Conservation (phyloP, 1,284 basidiomycete species). For the Cryptococcus sp. region DNA sequence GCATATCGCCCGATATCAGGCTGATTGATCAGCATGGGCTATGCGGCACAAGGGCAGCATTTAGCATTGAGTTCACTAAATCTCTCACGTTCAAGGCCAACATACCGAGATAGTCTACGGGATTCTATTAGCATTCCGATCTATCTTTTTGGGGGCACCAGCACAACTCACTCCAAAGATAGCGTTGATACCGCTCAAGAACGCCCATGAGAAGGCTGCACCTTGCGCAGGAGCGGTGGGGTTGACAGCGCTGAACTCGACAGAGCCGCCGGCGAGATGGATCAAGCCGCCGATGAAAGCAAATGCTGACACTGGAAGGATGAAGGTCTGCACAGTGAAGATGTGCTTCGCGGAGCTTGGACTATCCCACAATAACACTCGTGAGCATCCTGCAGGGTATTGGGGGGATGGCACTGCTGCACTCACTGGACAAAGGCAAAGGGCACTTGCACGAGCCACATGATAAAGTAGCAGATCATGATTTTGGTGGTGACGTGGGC, state of each 20-base stretch:
- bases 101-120: too few species aligned
- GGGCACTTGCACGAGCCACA: conserved; percentile 40
- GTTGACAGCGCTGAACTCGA: conserved; percentile 33
- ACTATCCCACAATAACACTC: background rate
- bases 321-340: conserved; percentile 35
- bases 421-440: conserved; percentile 28
- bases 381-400: too few species aligned
- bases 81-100: too few species aligned
- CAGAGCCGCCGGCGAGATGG: conserved; percentile 33
- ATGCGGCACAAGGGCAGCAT: too few species aligned
- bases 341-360: conserved; percentile 11
- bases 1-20: conserved; percentile 26
- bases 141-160: too few species aligned
- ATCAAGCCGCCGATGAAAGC: conserved; percentile 45
- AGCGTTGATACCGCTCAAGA: conserved; percentile 23
- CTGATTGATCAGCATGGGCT: conserved; percentile 20
- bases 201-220: conserved; percentile 35
- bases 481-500: conserved; percentile 34
- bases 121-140: too few species aligned
- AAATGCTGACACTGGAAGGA: conserved; percentile 43
- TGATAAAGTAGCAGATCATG: conserved; percentile 45
- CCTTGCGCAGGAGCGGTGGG: conserved; percentile 29
- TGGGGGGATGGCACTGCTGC: too few species aligned
- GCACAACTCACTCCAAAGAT: conserved; percentile 22
- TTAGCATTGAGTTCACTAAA: background rate